Evolutionary conservation across 2,329 filamentous ascomycete species (phyloP).

Genomic region (Ophiosphaerella herpotricha): DNA sequence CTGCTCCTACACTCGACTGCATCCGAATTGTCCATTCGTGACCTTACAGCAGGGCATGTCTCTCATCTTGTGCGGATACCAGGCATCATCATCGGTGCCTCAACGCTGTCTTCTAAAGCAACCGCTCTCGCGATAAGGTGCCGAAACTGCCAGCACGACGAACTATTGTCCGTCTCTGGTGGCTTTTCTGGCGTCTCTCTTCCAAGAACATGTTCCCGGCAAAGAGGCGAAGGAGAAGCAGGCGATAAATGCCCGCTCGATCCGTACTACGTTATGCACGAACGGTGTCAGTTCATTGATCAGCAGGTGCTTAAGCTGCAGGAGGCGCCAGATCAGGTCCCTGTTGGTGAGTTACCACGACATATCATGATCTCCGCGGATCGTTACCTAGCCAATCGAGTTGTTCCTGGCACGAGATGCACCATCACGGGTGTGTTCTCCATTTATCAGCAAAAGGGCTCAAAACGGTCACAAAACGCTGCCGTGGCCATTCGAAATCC

Average conservation of each 20-base stretch:
- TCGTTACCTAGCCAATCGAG: constrained; percentile 90
- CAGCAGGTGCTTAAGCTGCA: constrained; percentile 98
- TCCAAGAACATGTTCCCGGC: constrained; percentile 75
- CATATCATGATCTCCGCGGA: constrained; percentile 98
- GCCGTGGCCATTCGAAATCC: constrained; percentile 95
- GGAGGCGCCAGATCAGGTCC: constrained; percentile 95
- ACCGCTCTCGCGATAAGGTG: constrained; percentile 86
- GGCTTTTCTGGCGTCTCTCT: constrained; percentile 88
- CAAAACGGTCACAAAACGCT: constrained; percentile 73
- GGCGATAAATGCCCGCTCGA: constrained; percentile 84
- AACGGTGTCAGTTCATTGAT: constrained; percentile 92
- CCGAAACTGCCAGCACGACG: constrained; percentile 76
- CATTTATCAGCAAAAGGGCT: constrained; percentile 92
- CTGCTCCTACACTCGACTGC: constrained; percentile 92
- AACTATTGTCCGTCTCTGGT: constrained; percentile 73
- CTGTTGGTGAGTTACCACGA: constrained; percentile 90
- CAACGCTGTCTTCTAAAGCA: constrained; percentile 94
- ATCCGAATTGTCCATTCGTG: constrained; percentile 88
- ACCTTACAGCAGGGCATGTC: constrained; percentile 90
- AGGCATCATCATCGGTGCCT: constrained; percentile 96
- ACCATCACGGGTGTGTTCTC: constrained; percentile 97
- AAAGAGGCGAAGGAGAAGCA: constrained; percentile 66
- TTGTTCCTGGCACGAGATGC: constrained; percentile 92
- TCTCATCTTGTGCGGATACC: constrained; percentile 94
- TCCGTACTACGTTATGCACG: constrained; percentile 93